Conservation (phyloP, 345 rosid species). For the Barbarea vulgaris region DNA sequence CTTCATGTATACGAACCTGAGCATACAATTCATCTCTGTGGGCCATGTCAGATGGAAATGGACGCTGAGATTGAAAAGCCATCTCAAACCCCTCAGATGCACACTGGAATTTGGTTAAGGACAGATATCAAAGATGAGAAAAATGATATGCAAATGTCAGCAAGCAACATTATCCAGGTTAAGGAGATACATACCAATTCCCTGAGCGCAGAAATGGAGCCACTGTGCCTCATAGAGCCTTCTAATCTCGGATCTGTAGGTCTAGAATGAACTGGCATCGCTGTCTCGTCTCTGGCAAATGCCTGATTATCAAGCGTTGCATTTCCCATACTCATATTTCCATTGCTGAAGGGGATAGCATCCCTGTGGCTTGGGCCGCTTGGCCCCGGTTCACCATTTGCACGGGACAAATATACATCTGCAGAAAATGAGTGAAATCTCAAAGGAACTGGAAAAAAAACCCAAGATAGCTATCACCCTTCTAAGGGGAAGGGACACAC, state of each 20-base stretch:
- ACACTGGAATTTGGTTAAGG: slow-evolving; percentile 56
- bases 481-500: slow-evolving; percentile 18
- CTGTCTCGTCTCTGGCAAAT: slow-evolving; percentile 60
- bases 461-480: slow-evolving; percentile 19
- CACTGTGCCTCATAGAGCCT: slow-evolving; percentile 54
- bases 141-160: slow-evolving; percentile 12
- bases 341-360: slow-evolving; percentile 53
- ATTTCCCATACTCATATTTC: slow-evolving; percentile 57
- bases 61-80: slow-evolving; percentile 64
- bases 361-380: slow-evolving; percentile 59
- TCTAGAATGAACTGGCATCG: slow-evolving; percentile 61
- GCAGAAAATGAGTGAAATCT: slow-evolving; percentile 35
- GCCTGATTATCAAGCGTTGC: slow-evolving; percentile 52
- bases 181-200: slow-evolving; percentile 67
- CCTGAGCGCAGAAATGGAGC: slow-evolving; percentile 77
- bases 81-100: slow-evolving; percentile 74
- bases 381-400: slow-evolving; percentile 60
- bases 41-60: slow-evolving; percentile 48
- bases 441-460: slow-evolving; percentile 22
- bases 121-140: slow-evolving; percentile 25
- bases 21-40: slow-evolving; percentile 82
- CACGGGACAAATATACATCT: slow-evolving; percentile 64
- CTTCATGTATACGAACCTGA: slow-evolving; percentile 55
- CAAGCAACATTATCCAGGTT: background rate
- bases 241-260: slow-evolving; percentile 69